These are phyloP conservation scores for Leccinum uliginosum DNA, from an alignment of 768 basidiomycete genomes.

Conservation along the genomic window DNA sequence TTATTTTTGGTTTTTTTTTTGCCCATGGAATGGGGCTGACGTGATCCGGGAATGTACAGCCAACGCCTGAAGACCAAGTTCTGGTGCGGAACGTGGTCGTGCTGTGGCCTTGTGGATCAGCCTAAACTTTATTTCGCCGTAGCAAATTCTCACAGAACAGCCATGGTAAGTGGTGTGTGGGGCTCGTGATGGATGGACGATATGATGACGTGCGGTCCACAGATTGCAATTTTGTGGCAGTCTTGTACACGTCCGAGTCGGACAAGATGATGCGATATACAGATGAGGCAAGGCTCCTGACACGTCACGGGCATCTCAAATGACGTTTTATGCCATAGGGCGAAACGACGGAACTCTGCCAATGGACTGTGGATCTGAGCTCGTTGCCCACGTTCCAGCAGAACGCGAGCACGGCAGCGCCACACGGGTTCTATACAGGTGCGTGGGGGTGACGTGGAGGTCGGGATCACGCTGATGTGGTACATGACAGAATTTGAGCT, in stretches of 20 bases:
- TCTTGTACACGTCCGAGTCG: slow-evolving; percentile 72
- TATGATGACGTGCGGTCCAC: slow-evolving; percentile 5
- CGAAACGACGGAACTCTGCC: slow-evolving; percentile 69
- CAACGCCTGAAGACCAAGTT: slow-evolving; percentile 80
- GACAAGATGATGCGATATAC: slow-evolving; percentile 78
- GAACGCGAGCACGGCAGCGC: slow-evolving; percentile 53
- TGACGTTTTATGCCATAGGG: slow-evolving; percentile 41
- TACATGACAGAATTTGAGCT: slow-evolving; percentile 70
- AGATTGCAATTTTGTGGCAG: slow-evolving; percentile 82
- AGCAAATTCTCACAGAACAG: slow-evolving; percentile 69
- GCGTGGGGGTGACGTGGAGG: neutral
- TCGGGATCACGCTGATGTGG: neutral
- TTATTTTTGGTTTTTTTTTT: neutral
- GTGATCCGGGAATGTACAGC: slow-evolving; percentile 34
- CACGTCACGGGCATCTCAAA: slow-evolving; percentile 7
- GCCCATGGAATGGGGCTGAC: slow-evolving; percentile 15
- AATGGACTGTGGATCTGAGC: slow-evolving; percentile 84
- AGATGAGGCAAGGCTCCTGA: slow-evolving; percentile 52
- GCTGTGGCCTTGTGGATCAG: slow-evolving; percentile 2
- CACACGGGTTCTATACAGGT: slow-evolving; percentile 79
- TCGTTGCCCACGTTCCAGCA: slow-evolving; percentile 75
- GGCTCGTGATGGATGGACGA: neutral
- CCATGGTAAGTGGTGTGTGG: slow-evolving; percentile 35
- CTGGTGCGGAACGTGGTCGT: slow-evolving; percentile 47
- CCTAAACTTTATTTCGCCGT: slow-evolving; percentile 13